Evolutionary conservation across 2,329 filamentous ascomycete species (phyloP), one percentile per base, ranked within the genome.

Genomic region (Penicillium sp.): DNA sequence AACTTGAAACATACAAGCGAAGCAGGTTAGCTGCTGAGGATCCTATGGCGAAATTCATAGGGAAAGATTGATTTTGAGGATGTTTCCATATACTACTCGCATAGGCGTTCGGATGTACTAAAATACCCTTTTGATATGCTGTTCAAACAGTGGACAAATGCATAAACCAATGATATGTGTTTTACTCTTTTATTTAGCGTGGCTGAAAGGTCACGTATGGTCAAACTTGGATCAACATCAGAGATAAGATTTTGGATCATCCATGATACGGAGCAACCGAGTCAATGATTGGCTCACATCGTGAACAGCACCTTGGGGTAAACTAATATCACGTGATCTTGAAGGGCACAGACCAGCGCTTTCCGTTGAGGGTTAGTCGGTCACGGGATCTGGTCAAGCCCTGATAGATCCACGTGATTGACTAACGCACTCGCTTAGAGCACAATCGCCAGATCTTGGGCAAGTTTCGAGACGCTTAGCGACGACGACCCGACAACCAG

Each of bases 21-120:
- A 92, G 91, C 70, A 81, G 87, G 60, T 83, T 84, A 47, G 85
- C 84, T 27, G 85, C 86, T 0, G 83, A 90, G 59, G 92, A 96
- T 75, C 92, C 92, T 0, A 96, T 96, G 92, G 89, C 90, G 1
- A 86, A 84, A 6, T 84, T 90, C 63, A 72, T 95, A 42, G 89
- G 88, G 23, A 89, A 85, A 69, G 88, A 91, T 67, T 45, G 52
- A 30, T 56, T 53, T n/a, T 60, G 48, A 55, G 49, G 30, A 43
- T 45, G 23, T 40, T 49, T 41, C 30, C 42, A 50, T 36, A 23
- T 51, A 39, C 36, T 55, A 51, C 34, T 44, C 47, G 53, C 56
- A 48, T 56, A 38, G 56, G 58, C 60, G 57, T 64, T 65, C 36
- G 47, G 42, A 47, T 61, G 50, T 60, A 58, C 53, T 50, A 57